phyloP scores from a whole-genome alignment of 495 filamentous ascomycete species.

The Penicilliopsis zonata region DNA sequence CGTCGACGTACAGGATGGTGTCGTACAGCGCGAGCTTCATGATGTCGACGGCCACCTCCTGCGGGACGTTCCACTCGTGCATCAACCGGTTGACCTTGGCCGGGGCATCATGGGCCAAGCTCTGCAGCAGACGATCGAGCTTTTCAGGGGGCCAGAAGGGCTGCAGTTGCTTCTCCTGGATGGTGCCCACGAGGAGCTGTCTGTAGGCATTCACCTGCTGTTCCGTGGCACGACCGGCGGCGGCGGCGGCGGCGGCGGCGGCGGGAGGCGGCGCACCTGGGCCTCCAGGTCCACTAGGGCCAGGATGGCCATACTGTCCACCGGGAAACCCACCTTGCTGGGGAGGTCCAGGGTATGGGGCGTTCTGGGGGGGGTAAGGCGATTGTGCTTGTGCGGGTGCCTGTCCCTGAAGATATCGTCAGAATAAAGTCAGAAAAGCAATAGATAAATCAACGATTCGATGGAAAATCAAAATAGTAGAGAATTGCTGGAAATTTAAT shows the following conservation, averaged over 20 bases:
- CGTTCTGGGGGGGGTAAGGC: slow-evolving; percentile 9
- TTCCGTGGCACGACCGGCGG: slow-evolving; percentile 30
- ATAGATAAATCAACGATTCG: not conserved
- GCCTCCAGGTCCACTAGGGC: slow-evolving; percentile 6
- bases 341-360: slow-evolving; percentile 20
- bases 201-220: slow-evolving; percentile 40
- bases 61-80: slow-evolving; percentile 42
- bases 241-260: slow-evolving; percentile 12
- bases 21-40: slow-evolving; percentile 58
- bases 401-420: not conserved
- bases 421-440: not conserved
- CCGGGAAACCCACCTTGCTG: slow-evolving; percentile 17
- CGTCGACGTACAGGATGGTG: slow-evolving; percentile 57
- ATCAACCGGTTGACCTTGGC: slow-evolving; percentile 38
- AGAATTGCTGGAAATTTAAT: slow-evolving; percentile 14
- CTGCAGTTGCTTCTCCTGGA: slow-evolving; percentile 47
- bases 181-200: slow-evolving; percentile 36
- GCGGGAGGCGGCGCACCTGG: slow-evolving; percentile 13
- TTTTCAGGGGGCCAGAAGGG: slow-evolving; percentile 40
- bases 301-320: slow-evolving; percentile 17
- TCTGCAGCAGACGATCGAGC: slow-evolving; percentile 24
- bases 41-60: slow-evolving; percentile 54
- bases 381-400: too few relatives aligned
- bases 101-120: slow-evolving; percentile 29
- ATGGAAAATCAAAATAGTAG: not conserved